Evolutionary conservation across 225 moss, liverwort and hornwort species (phyloP).

Genomic region (Bryoerythrophyllum caledonicum): DNA sequence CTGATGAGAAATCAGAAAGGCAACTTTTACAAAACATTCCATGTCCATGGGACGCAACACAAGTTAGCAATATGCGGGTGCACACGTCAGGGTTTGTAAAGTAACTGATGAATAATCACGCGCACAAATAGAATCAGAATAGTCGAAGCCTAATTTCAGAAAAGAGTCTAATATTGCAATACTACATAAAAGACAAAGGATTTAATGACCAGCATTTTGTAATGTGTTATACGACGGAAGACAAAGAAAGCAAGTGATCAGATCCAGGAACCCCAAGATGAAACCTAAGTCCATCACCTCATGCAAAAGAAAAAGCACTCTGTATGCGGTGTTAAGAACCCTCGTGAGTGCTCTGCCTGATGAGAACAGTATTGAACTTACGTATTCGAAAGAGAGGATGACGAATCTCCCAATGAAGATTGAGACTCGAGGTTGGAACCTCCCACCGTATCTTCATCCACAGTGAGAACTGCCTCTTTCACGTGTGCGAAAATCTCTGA

Average conservation of each 20-base stretch:
- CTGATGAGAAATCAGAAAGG: not conserved
- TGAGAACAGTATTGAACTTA: constrained; percentile 28
- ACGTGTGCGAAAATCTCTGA: constrained; percentile 82
- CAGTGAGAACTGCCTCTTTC: constrained; percentile 88
- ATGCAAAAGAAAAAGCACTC: not conserved
- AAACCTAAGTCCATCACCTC: not conserved
- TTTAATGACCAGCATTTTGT: constrained; percentile 6
- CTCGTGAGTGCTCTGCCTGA: not conserved
- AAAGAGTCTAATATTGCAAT: not conserved
- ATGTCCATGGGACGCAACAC: not conserved
- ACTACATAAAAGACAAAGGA: not conserved
- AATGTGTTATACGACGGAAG: not conserved
- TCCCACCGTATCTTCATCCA: constrained; percentile 65
- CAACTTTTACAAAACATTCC: not conserved
- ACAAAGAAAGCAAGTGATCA: not conserved
- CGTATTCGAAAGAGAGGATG: constrained; percentile 48
- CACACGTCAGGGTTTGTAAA: constrained; percentile 3
- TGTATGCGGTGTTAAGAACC: not conserved
- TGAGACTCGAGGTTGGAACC: constrained; percentile 51
- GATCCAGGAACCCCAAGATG: not conserved
- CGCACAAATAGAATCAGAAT: constrained; percentile 4
- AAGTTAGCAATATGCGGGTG: not conserved
- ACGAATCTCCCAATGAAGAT: constrained; percentile 44
- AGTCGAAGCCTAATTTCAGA: not conserved
- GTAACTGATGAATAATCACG: constrained; percentile 2